phyloP scores from a whole-genome alignment of 1,284 basidiomycete genomes.

The Leccinum angustisporum region DNA sequence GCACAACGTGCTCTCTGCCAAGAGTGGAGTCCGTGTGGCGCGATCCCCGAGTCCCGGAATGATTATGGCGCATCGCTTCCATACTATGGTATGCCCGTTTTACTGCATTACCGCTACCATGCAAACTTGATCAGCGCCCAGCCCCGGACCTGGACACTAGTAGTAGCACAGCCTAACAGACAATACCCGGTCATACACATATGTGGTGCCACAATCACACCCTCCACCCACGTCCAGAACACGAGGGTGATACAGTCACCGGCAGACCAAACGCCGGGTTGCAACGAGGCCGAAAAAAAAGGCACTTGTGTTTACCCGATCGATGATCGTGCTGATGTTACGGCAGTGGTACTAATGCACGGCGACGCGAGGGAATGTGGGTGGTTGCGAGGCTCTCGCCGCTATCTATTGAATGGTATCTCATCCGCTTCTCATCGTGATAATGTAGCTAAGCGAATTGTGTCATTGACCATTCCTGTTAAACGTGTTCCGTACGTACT shows the following conservation, averaged over 20 bases:
- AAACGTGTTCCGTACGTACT: background rate
- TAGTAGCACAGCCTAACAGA: background rate
- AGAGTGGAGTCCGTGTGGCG: background rate
- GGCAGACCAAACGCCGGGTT: background rate
- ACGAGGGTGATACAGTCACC: background rate
- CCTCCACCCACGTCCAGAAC: background rate
- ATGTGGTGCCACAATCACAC: background rate
- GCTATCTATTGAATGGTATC: background rate
- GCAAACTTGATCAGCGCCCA: no score
- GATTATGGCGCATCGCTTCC: background rate
- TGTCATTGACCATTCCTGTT: background rate
- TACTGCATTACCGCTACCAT: no score
- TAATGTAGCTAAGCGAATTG: background rate
- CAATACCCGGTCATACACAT: background rate
- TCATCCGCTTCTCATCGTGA: background rate
- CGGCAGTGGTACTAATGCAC: background rate
- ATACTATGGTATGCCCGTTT: background rate
- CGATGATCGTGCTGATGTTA: background rate
- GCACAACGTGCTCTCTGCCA: background rate
- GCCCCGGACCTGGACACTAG: no score
- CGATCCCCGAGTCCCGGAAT: background rate
- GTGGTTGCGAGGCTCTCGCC: background rate
- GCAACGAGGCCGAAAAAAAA: background rate
- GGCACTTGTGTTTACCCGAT: background rate
- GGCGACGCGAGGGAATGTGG: background rate